Base-by-base conservation (phyloP, 441 rosid genomes). In the Biscutella auriculata region DNA sequence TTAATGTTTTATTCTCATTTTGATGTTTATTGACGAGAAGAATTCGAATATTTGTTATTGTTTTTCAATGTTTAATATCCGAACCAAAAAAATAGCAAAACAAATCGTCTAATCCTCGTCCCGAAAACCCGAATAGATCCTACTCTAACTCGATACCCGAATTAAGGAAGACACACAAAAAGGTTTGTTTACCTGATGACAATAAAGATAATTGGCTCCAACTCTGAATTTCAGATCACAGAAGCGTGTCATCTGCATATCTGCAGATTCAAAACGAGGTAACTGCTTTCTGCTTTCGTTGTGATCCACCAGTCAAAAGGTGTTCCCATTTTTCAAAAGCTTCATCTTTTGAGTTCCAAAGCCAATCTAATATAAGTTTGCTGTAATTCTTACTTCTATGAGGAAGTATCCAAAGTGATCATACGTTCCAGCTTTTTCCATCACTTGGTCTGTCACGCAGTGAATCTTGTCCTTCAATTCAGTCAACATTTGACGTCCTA, bases 351-450 rank as follows among this genome's bases (percentile, higher is more conserved):
- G 82, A 79, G 74, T 79, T 77, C 67, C 71, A 69, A 14, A 84
- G 81, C 95, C 95, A 92, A 66, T 82, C 76, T 33, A 87, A 57
- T 51, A 88, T 77, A 19, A 95, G 92, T 54, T 74, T 73, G 37
- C 92, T 84, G 57, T 79, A 86, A 70, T 37, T 35, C 79, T 68
- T 72, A 85, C 98, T 75, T 88, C 95, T 60, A 92, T 76, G 62
- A 88, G 84, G 69, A 93, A 88, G 77, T 83, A 93, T 61, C 97
- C 97, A 28, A 95, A 92, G 29, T 85, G 86, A 77, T 84, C 87
- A 25, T 80, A 66, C 50, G 32, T 65, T 34, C 76, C 82, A 30
- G 95, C 84, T 75, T 77, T 88, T 57, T 67, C 74, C 98, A 83
- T 88, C 73, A 78, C 66, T 54, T 82, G 84, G 68, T 88, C 92